These are phyloP conservation scores for Mycena floridula DNA, from an alignment of 768 basidiomycete species.

Conservation along the genomic window DNA sequence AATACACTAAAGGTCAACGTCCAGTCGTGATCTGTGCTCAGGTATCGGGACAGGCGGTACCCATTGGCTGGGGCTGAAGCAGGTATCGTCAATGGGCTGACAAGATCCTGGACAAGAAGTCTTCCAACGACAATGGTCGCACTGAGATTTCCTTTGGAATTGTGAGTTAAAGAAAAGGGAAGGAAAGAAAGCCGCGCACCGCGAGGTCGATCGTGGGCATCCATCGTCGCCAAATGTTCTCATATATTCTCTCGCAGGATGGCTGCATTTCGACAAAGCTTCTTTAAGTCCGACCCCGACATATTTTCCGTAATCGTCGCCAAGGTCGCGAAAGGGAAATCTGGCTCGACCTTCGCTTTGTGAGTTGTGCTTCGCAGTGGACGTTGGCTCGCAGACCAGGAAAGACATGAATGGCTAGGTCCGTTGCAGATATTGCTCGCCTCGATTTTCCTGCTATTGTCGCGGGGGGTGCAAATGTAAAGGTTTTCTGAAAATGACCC, in stretches of 20 bases:
- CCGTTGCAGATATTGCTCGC: no score
- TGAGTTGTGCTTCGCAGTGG: no score
- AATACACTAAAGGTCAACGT: neutral
- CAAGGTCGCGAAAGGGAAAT: conserved; percentile 56
- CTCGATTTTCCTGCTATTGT: no score
- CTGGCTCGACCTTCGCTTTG: no score
- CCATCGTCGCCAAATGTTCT: conserved; percentile 39
- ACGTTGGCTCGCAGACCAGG: no score
- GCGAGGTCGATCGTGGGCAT: no score
- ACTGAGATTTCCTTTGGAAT: neutral
- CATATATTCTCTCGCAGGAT: conserved; percentile 84
- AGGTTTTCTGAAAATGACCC: no score
- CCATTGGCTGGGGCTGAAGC: neutral
- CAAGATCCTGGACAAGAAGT: neutral
- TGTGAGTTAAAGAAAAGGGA: neutral
- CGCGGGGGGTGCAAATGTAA: no score
- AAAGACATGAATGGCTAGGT: no score
- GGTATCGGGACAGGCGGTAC: no score
- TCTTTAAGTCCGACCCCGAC: conserved; percentile 88
- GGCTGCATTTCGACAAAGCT: conserved; percentile 89
- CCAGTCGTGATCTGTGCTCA: neutral
- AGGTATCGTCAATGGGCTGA: no score
- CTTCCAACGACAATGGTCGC: neutral
- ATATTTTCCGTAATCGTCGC: conserved; percentile 66
- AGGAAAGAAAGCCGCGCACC: conserved; percentile 10